Evolutionary conservation across 2,329 filamentous ascomycete species (phyloP), one percentile per base, ranked within the genome.

Genomic region (Aquanectria penicillioides): DNA sequence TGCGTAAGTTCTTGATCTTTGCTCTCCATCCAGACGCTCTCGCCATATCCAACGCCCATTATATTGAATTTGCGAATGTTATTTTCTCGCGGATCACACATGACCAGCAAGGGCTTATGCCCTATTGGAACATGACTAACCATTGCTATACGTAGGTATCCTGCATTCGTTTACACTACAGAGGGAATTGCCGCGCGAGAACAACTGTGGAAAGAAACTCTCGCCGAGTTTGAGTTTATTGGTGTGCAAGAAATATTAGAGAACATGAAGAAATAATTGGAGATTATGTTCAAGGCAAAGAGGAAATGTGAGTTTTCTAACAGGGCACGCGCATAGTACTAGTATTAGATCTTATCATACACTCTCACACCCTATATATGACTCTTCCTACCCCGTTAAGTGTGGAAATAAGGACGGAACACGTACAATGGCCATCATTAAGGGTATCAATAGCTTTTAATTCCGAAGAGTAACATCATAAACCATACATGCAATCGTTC

Each of bases 161-260:
- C 50, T 11, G 43, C 33, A 1, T 58, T 61, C 15, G 25, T 53
- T 28, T 63, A 61, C 25, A 37, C 34, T 1, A 12, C 38, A 2
- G 48, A 63, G 1, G 52, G 61, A 2, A 22, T 13, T 3, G 31
- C 18, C 6, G 33, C 48, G 10, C 20, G 20, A 18, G 26, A 47
- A 6, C 18, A n/a, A 5, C 23, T 63, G 9, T 63, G 61, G 61
- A 17, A 40, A 17, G 61, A 61, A 13, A 63, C 48, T 1, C 37
- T 58, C 34, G 28, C 40, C 9, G 61, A 63, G 6, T 38, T 63
- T 29, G 41, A 34, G 12, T 53, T 57, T 26, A 20, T 29, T 13
- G 40, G 37, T 10, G 48, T 38, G 0, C 38, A 41, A 20, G 36
- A 40, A 11, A 41, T 48, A 33, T 10, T 56, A 13, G 20, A 18